Evolutionary conservation across 2,329 filamentous ascomycete genomes (phyloP), one percentile per base, ranked within the genome.

Genomic region (Macrophomina phaseolina): DNA sequence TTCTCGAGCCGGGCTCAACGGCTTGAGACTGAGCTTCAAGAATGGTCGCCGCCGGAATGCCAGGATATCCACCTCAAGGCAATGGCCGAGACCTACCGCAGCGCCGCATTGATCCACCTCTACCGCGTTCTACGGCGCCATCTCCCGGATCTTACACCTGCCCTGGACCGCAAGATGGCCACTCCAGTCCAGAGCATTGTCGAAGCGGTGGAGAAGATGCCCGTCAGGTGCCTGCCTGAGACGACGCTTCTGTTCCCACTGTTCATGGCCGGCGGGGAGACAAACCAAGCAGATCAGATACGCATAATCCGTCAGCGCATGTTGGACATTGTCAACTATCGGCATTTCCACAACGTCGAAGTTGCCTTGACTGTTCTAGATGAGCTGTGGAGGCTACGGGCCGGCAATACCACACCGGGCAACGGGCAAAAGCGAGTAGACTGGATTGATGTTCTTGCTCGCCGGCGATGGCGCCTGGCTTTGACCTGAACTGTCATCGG

Each of bases 301-400:
- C 65, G 65, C 18, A 55, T 55, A 23, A 67, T 67, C 11, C 65
- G 65, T 40, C 65, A 67, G 42, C 46, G 65, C 16, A 51, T 67
- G 49, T 14, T 62, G 49, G 65, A 67, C 12, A 62, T 67, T 8
- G 12, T 67, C 28, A 52, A 67, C 18, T 67, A 67, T 28, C 56
- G 65, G 1, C 65, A 67, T 40, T 67, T 67, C 49, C 65, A 63
- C 56, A 67, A 67, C 32, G 65, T 67, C 28, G 65, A 67, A 11
- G 65, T 67, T 11, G 56, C 65, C 6, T 36, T 67, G n/a, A 60
- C 65, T 11, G 65, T 67, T 4, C 48, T 67, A 16, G 65, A 67
- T 28, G 65, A 67, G 14, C 65, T 67, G 4, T 67, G 65, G 65
- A 48, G 65, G 18, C n/a, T 67, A 36, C 65, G 65, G 5, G 56